These are phyloP conservation scores for Myochromella boudieri DNA, from an alignment of 768 basidiomycete species.

Conservation along the genomic window DNA sequence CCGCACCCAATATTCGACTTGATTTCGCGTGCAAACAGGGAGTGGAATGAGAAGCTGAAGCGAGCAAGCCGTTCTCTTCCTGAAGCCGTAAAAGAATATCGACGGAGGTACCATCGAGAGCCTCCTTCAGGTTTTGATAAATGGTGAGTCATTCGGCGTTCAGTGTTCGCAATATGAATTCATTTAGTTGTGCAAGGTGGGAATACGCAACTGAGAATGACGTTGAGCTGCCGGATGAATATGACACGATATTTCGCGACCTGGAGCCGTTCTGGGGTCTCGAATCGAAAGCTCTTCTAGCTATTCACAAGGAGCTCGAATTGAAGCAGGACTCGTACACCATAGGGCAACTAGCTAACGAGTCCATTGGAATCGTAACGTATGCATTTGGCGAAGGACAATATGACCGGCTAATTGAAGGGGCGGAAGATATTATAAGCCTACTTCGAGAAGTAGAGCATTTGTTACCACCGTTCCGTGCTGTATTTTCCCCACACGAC, in stretches of 20 bases:
- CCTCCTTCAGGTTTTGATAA: slow-evolving; percentile 86
- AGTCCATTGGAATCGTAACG: slow-evolving; percentile 27
- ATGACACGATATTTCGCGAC: slow-evolving; percentile 70
- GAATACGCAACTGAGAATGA: slow-evolving; percentile 55
- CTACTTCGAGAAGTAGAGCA: slow-evolving; percentile 40
- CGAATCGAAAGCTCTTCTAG: slow-evolving; percentile 34
- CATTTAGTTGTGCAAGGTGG: slow-evolving; percentile 35
- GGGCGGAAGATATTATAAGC: slow-evolving; percentile 33
- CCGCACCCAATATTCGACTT: slow-evolving; percentile 80
- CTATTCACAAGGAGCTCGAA: slow-evolving; percentile 36
- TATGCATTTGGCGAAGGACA: slow-evolving; percentile 25
- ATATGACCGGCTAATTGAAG: slow-evolving; percentile 24
- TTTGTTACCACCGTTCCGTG: slow-evolving; percentile 45
- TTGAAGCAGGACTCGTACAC: slow-evolving; percentile 37
- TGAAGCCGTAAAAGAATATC: slow-evolving; percentile 78
- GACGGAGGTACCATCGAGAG: slow-evolving; percentile 63
- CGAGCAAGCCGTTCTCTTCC: slow-evolving; percentile 74
- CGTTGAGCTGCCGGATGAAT: slow-evolving; percentile 82
- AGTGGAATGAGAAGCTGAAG: slow-evolving; percentile 59
- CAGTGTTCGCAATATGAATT: slow-evolving; percentile 20
- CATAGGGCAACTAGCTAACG: slow-evolving; percentile 36
- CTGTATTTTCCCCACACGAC: slow-evolving; percentile 50
- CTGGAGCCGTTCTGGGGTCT: slow-evolving; percentile 81
- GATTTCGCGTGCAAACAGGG: slow-evolving; percentile 66
- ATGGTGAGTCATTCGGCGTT: slow-evolving; percentile 75